Conservation (phyloP, 1,139 yeast species). For the Saccharomycopsis phalli region DNA sequence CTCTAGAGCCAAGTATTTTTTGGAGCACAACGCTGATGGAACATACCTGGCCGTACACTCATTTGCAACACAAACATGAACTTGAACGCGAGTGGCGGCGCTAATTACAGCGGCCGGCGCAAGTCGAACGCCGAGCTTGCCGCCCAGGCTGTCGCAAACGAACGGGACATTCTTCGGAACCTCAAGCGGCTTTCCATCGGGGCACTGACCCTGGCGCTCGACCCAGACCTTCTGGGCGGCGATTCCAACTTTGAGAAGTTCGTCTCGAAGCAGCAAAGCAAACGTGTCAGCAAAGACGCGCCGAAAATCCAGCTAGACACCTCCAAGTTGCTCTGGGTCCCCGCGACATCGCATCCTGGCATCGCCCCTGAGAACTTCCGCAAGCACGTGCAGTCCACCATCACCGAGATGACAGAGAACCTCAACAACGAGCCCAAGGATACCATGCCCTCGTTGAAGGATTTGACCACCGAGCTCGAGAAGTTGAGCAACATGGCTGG, state of each 20-base stretch:
- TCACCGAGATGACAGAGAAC: conserved; percentile 60
- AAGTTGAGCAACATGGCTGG: conserved; percentile 63
- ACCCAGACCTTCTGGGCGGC: conserved; percentile 36
- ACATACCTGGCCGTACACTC: no score
- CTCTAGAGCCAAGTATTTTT: no score
- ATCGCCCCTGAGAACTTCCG: conserved; percentile 88
- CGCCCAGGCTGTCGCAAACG: conserved; percentile 39
- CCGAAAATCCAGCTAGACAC: conserved; percentile 25
- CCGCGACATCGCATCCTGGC: conserved; percentile 89
- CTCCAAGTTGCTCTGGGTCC: conserved; percentile 71
- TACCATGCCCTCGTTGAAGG: conserved; percentile 48
- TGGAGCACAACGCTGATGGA: no score
- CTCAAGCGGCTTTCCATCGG: conserved; percentile 40
- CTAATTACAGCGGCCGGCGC: conserved; percentile 20
- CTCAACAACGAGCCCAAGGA: conserved; percentile 19
- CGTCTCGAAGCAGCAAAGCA: conserved; percentile 15
- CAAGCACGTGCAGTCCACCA: conserved; percentile 69
- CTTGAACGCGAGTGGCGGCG: no score
- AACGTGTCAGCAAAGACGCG: conserved; percentile 1
- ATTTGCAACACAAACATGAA: no score
- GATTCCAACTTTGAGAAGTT: conserved; percentile 21
- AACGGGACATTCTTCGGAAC: conserved; percentile 37
- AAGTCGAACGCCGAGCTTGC: conserved; percentile 27
- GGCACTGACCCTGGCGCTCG: conserved; percentile 30
- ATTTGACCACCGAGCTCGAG: conserved; percentile 58